Evolutionary conservation across 345 rosid genomes (phyloP).

Genomic region (Eucalyptus erythrocorys): DNA sequence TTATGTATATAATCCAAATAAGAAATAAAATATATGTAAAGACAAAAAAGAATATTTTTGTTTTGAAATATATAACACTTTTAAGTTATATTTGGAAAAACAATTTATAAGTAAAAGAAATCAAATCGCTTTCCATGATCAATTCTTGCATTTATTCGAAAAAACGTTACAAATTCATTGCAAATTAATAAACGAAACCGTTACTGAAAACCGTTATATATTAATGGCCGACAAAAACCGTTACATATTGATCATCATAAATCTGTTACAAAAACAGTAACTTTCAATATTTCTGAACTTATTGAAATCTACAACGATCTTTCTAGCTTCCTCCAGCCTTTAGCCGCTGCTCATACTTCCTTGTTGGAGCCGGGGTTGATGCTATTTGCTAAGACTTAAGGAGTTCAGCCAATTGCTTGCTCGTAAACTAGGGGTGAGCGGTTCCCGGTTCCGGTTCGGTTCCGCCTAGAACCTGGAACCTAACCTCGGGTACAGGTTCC

Average conservation of each 20-base stretch:
- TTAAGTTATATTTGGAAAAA: fast-evolving
- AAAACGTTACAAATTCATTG: not conserved
- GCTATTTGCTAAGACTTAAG: not conserved
- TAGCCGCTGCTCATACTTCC: not conserved
- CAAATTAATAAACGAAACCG: too few relatives aligned
- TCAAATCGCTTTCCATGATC: fast-evolving
- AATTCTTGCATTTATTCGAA: not conserved
- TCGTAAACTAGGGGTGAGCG: too few relatives aligned
- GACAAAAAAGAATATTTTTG: not conserved
- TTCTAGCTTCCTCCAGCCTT: not conserved
- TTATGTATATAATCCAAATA: fast-evolving
- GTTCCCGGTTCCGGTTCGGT: too few relatives aligned
- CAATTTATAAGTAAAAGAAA: not conserved
- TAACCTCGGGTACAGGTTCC: too few relatives aligned
- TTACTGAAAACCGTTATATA: not conserved
- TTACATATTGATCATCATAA: not conserved
- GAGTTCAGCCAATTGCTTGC: not conserved
- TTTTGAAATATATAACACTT: not conserved
- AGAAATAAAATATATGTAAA: not conserved
- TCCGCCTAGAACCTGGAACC: too few relatives aligned
- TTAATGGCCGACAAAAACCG: not conserved
- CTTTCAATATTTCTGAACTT: not conserved
- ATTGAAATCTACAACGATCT: not conserved
- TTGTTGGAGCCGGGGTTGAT: not conserved
- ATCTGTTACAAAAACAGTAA: too few relatives aligned